Base-by-base conservation (phyloP, 345 rosid genomes). In the Rhizophora apiculata region DNA sequence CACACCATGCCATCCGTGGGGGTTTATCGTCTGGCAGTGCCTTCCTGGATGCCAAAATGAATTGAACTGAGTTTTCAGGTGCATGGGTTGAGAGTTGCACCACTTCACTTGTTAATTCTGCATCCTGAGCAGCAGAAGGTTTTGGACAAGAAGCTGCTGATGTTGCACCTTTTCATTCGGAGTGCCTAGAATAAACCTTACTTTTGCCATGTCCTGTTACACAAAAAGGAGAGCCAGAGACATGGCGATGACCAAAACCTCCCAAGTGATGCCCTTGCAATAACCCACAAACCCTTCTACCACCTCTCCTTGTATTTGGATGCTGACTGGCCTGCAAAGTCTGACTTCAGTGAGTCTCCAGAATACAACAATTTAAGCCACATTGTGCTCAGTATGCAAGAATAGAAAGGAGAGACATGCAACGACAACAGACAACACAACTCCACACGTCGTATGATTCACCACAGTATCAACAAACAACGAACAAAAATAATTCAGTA, bases 321-420 rank as follows among this genome's bases (percentile, higher is more conserved):
- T 68, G 55, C 49, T 34, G 64, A 72, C 67, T 60, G 49, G n/a
- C 82, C 84, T 78, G 75, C 75, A 81, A 68, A 61, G 24, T 65
- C 62, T 46, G 52, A 51, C 62, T 68, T 74, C 55, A 61, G 57
- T 60, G 27, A 34, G 59, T 32, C 68, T 63, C n/a, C 58, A 57
- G 10, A 64, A 74, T 22, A 68, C 8, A 19, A 24, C 32, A 59
- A 24, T 27, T 13, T 13, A 53, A 73, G 67, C 80, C 73, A 61
- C 15, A 10, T 46, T 64, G 39, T 49, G 19, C 73, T 63, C 19
- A 60, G 27, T 49, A 20, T 11, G 29, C 1, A 18, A 55, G 69
- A 61, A 29, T 8, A 21, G 49, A 63, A 30, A 54, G 18, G 8
- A 37, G 11, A 37, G 7, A 30, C 53, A 16, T 31, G 27, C 63